A percentile compares a stretch with the other conserved stretches of the same genome.
These are phyloP conservation scores for Protostelium mycophagum DNA, from an alignment of 78 protist species.

Conservation along the genomic window DNA sequence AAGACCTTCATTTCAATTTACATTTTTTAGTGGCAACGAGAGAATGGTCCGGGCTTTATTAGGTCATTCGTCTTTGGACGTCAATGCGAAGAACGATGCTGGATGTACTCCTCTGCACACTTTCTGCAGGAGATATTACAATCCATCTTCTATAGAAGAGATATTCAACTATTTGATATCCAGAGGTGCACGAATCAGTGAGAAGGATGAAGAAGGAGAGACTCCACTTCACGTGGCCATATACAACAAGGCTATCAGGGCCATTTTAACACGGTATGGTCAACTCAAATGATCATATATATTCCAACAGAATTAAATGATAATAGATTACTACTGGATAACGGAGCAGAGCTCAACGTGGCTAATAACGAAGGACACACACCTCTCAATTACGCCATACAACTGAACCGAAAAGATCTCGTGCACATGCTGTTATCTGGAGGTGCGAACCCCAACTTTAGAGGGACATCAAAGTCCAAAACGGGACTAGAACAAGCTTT, in stretches of 20 bases:
- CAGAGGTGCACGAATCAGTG: slow-evolving; percentile 57
- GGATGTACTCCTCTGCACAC: slow-evolving; percentile 66
- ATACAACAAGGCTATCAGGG: slow-evolving; percentile 47
- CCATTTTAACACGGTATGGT: neutral
- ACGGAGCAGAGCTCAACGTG: slow-evolving; percentile 62
- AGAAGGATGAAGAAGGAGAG: slow-evolving; percentile 50
- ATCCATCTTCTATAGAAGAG: neutral
- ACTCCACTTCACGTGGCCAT: slow-evolving; percentile 63
- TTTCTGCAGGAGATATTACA: slow-evolving; percentile 38
- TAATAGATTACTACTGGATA: slow-evolving; percentile 16
- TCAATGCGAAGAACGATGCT: slow-evolving; percentile 26
- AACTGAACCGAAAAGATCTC: slow-evolving; percentile 56
- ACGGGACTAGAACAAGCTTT: neutral
- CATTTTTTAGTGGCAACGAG: neutral
- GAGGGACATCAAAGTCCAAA: neutral
- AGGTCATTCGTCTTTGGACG: neutral
- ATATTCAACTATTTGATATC: slow-evolving; percentile 9
- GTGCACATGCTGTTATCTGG: slow-evolving; percentile 26
- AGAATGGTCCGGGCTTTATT: neutral
- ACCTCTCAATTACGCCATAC: slow-evolving; percentile 66
- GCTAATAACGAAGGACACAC: slow-evolving; percentile 37
- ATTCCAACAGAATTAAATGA: slow-evolving; percentile 1
- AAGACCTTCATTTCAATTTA: neutral
- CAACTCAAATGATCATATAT: slow-evolving; percentile 24
- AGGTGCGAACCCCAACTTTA: neutral